These are phyloP conservation scores for Quercus rubra DNA, from an alignment of 306 rosid species.

Conservation along the genomic window DNA sequence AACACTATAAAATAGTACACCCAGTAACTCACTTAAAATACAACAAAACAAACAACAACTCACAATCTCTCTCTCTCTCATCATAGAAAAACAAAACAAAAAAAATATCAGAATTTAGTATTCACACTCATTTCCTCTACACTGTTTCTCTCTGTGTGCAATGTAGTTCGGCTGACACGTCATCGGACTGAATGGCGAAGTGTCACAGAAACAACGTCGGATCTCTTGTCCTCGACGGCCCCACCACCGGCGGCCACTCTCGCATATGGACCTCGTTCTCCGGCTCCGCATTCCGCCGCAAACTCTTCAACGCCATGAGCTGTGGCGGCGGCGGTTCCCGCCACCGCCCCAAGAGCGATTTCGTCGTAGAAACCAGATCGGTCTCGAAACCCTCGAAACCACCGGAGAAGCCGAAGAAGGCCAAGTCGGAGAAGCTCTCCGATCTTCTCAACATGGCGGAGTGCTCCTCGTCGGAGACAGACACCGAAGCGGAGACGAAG, in stretches of 20 bases:
- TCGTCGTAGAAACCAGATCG: constrained; percentile 20
- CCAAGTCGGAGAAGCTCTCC: constrained; percentile 67
- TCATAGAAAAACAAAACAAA: neutral
- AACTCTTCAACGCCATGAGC: constrained; percentile 73
- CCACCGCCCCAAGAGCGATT: constrained; percentile 15
- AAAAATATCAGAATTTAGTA: neutral
- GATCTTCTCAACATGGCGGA: constrained; percentile 66
- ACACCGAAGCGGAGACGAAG: constrained; percentile 46
- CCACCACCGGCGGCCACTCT: constrained; percentile 37
- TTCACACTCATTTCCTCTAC: neutral
- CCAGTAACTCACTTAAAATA: neutral
- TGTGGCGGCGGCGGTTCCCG: constrained; percentile 75
- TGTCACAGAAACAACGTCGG: constrained; percentile 61
- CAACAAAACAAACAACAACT: constrained; percentile 13
- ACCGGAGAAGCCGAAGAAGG: constrained; percentile 5
- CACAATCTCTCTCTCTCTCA: neutral
- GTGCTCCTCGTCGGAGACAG: constrained; percentile 36
- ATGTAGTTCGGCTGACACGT: constrained; percentile 38
- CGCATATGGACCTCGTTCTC: constrained; percentile 59
- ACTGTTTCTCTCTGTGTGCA: constrained; percentile 23
- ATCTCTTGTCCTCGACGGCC: constrained; percentile 56
- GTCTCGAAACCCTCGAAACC: constrained; percentile 2
- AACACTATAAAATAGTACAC: neutral
- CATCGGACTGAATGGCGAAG: constrained; percentile 51
- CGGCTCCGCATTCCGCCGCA: constrained; percentile 61